Percentiles rank a stretch among this genome's conserved stretches.
These are phyloP conservation scores for Ceratobasidium sp. DNA, from an alignment of 1,284 basidiomycete genomes.

Conservation along the genomic window DNA sequence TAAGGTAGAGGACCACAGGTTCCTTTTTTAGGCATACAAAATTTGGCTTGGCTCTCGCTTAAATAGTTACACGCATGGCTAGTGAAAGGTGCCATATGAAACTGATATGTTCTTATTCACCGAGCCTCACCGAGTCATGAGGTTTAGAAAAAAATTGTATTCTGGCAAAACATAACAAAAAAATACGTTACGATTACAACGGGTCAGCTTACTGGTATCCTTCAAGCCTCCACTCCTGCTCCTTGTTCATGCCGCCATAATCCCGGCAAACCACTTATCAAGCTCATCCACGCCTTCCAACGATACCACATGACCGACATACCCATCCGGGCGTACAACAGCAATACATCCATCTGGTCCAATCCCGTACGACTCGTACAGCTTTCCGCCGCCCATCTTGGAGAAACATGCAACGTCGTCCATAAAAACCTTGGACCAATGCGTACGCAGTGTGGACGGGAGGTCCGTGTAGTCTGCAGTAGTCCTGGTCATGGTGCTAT, in stretches of 20 bases:
- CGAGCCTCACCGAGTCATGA: not conserved
- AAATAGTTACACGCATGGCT: not conserved
- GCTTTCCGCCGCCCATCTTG: conserved; percentile 59
- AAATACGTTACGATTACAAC: conserved; percentile 10
- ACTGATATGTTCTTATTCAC: not conserved
- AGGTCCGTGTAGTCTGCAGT: conserved; percentile 66
- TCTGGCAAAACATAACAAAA: not conserved
- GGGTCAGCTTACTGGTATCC: not conserved
- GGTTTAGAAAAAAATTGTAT: conserved; percentile 2
- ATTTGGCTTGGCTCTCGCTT: not conserved
- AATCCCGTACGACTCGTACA: conserved; percentile 72
- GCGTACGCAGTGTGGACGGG: conserved; percentile 68
- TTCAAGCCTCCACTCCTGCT: not conserved
- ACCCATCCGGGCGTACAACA: conserved; percentile 80
- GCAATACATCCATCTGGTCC: conserved; percentile 70
- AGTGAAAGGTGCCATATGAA: not conserved
- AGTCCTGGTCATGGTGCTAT: conserved; percentile 63
- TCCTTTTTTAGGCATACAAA: not conserved
- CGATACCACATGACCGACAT: conserved; percentile 72
- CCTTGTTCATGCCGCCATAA: conserved; percentile 54
- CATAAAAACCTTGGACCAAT: conserved; percentile 76
- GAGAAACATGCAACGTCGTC: conserved; percentile 63
- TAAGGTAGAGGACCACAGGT: not conserved
- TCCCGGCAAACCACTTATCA: conserved; percentile 67
- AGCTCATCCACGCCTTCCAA: conserved; percentile 64